Conservation (phyloP, 805 yeast species). For the Wickerhamomyces ciferrii region DNA sequence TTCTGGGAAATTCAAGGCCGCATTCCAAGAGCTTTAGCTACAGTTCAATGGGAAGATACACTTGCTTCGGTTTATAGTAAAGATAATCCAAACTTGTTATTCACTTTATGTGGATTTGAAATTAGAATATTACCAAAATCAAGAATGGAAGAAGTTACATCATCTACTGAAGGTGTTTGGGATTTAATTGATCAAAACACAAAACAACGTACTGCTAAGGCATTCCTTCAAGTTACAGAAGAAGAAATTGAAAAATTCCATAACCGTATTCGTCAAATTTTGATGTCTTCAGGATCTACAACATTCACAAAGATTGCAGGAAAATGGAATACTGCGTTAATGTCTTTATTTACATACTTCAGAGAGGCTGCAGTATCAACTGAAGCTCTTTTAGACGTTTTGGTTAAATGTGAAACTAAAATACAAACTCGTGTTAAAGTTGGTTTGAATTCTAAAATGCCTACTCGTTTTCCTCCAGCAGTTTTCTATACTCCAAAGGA, state of each 20-base stretch:
- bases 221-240: slow-evolving; percentile 76
- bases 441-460: slow-evolving; percentile 97
- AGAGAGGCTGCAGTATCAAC: slow-evolving; percentile 92
- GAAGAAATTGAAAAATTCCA: slow-evolving; percentile 78
- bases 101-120: slow-evolving; percentile 94
- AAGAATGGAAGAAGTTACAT: slow-evolving; percentile 47
- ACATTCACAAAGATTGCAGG: slow-evolving; percentile 92
- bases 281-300: slow-evolving; percentile 94
- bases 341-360: slow-evolving; percentile 81
- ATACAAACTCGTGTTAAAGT: slow-evolving; percentile 91
- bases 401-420: slow-evolving; percentile 89
- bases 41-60: slow-evolving; percentile 74
- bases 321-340: slow-evolving; percentile 91
- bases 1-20: slow-evolving; percentile 86
- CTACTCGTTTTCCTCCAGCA: slow-evolving; percentile 97
- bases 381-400: slow-evolving; percentile 64
- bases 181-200: slow-evolving; percentile 65
- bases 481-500: slow-evolving; percentile 98
- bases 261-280: slow-evolving; percentile 78
- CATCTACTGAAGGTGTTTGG: slow-evolving; percentile 87
- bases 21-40: slow-evolving; percentile 69
- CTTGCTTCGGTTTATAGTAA: slow-evolving; percentile 84
- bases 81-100: slow-evolving; percentile 84
- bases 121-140: slow-evolving; percentile 77
- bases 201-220: slow-evolving; percentile 85